phyloP scores from a whole-genome alignment of 306 rosid species.

The Clitoria ternatea region DNA sequence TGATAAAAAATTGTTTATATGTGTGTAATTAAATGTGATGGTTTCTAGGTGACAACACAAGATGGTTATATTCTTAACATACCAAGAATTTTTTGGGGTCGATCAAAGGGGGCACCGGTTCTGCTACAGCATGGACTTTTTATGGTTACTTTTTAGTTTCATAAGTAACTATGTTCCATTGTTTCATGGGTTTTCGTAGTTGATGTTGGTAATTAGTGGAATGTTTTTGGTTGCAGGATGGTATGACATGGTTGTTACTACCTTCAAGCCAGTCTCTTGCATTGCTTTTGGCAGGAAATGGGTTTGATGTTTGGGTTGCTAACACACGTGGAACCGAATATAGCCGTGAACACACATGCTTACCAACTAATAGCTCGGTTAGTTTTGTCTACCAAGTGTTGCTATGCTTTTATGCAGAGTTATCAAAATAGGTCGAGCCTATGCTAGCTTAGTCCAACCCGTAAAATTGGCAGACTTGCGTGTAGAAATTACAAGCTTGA shows the following conservation, averaged over 20 bases:
- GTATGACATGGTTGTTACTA: slow-evolving; percentile 71
- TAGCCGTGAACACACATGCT: slow-evolving; percentile 51
- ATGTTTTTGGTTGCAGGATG: slow-evolving; percentile 50
- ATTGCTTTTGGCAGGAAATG: slow-evolving; percentile 65
- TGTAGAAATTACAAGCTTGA: too few relatives aligned
- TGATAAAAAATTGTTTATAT: slow-evolving; percentile 2
- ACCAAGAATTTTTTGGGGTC: slow-evolving; percentile 57
- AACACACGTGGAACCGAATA: slow-evolving; percentile 78
- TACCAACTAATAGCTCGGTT: slow-evolving; percentile 42
- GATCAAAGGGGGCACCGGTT: slow-evolving; percentile 48
- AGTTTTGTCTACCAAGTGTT: slow-evolving; percentile 3
- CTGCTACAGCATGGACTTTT: slow-evolving; percentile 72
- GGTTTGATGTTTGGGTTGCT: slow-evolving; percentile 78
- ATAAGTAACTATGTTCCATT: background rate
- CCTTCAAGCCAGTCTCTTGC: slow-evolving; percentile 64
- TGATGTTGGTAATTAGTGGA: slow-evolving; percentile 21
- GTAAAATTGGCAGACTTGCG: too few relatives aligned
- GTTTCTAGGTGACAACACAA: slow-evolving; percentile 55
- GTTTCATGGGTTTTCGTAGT: background rate
- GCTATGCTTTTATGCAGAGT: background rate
- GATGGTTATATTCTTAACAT: slow-evolving; percentile 73
- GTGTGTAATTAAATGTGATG: background rate
- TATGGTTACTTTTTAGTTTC: slow-evolving; percentile 42
- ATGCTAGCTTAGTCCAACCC: too few relatives aligned
- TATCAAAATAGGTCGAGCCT: too few relatives aligned